Base-by-base conservation (phyloP, 257 asterid species). In the Gentiana dahurica region DNA sequence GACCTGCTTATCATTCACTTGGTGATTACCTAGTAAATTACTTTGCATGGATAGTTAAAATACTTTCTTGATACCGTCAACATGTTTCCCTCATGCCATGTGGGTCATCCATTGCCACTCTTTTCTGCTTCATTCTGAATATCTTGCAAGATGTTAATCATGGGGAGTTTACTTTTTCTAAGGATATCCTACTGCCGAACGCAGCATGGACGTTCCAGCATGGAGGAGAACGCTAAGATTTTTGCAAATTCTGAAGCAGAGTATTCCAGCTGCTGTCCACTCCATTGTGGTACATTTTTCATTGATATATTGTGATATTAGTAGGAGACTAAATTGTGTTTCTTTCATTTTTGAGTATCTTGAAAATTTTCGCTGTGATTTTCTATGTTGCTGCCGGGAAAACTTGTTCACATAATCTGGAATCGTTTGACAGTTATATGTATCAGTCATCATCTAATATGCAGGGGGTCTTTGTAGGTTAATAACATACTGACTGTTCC, bases 191-290 rank as follows among this genome's bases (percentile, higher is more conserved):
- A 85, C 84, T 87, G 75, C 87, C 94, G 92, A 83, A 81, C 94
- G 96, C 96, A 87, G 98, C 96, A 81, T 85, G 96, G 95, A 83
- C 63, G 76, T 87, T 71, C 95, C 98, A 74, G 89, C 98, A 61
- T 87, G 98, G 98, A 82, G 74, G 76, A 77, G 96, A 36, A 81
- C 76, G 69, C 87, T 91, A 54, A 81, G 73, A 55, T 79, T 70
- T 78, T 68, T 87, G 73, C 86, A 75, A 62, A 82, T 90, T 59
- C 15, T 74, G 79, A 90, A 84, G 81, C 94, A 72, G 78, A 79
- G 71, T 51, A 65, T 82, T 74, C 96, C 98, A 69, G 87, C 94
- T 60, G 95, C 95, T 4, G 81, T 85, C 57, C 96, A 91, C 74
- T 91, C 98, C 58, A 63, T 87, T 65, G 94, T 91, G 95, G 96